A percentile compares a stretch with the other conserved stretches of the same genome.
Conservation (phyloP, 2,329 filamentous ascomycete genomes). For the Monilinia polystroma region DNA sequence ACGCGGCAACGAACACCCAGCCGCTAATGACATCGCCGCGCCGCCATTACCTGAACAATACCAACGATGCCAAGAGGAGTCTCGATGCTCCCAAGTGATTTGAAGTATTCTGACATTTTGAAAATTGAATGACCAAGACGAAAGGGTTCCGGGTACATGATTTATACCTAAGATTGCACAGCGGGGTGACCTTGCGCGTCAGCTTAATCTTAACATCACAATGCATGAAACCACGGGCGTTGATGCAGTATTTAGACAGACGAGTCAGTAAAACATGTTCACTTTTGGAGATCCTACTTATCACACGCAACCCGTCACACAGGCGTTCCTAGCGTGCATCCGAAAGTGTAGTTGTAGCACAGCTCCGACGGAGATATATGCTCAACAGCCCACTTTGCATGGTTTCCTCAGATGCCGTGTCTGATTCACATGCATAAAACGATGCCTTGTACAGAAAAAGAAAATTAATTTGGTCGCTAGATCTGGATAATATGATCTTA, state of each 20-base stretch:
- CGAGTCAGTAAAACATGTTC: neutral
- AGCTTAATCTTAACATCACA: neutral
- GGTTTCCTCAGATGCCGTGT: neutral
- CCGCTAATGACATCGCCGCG: neutral
- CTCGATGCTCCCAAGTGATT: neutral
- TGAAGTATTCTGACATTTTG: neutral
- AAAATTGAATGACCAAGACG: neutral
- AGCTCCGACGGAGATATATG: neutral
- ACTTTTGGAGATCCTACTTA: neutral
- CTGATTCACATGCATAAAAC: neutral
- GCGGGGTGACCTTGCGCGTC: neutral
- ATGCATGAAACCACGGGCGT: neutral
- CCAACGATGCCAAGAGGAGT: neutral
- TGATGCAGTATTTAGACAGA: neutral
- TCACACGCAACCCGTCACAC: neutral
- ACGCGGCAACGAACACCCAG: neutral
- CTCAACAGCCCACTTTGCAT: neutral
- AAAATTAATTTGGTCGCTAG: neutral
- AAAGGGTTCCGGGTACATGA: neutral
- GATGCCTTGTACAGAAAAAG: neutral
- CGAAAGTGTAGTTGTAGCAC: neutral
- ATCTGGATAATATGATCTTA: neutral
- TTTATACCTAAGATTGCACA: neutral
- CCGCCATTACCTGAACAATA: neutral
- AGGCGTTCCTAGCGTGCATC: neutral